Evolutionary conservation across 345 rosid species (phyloP), one percentile per base, ranked within the genome.

Genomic region (Rubroshorea leprosula): DNA sequence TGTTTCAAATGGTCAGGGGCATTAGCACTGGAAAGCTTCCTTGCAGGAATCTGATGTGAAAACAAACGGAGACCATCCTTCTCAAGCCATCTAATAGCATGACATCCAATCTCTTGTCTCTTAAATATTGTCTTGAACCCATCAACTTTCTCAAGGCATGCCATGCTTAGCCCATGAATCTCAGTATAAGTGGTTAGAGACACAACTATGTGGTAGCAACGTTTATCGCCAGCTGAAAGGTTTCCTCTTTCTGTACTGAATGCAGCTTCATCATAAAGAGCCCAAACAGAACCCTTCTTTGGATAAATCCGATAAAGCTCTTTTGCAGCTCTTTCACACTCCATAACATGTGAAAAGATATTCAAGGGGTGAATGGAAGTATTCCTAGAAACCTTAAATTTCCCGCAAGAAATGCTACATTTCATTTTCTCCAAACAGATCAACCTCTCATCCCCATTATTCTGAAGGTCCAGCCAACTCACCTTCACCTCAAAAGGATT

Each of bases 1-100:
- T 80, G 87, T 68, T 76, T 76, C 55, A 76, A 60, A 63, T 22
- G 60, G 39, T 71, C 81, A 51, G 78, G 71, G 22, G 72, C 62
- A 55, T 80, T 78, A 47, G 76, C 70, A 9, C 75, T 82, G 44
- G 54, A 68, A 58, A 89, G 67, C 74, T 81, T 86, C 72, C 74
- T 76, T 0, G 98, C 85, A 51, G 95, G 98, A 76, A 92, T 78
- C 80, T 86, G 95, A 77, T 92, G 98, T 0, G 96, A 89, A 61
- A 83, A 75, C 69, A 80, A 61, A 22, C 65, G 56, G 38, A 84
- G 39, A 51, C 77, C 82, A 27, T 77, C 78, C 65, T 86, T 84
- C 47, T 65, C 80, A 12, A 92, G 64, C 80, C 70, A 77, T 69
- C 78, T 81, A 54, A 92, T 68, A 21, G 87, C 90, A 64, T 80